phyloP scores from a whole-genome alignment of 169 alveolate genomes.

The Hepatocystis sp. region DNA sequence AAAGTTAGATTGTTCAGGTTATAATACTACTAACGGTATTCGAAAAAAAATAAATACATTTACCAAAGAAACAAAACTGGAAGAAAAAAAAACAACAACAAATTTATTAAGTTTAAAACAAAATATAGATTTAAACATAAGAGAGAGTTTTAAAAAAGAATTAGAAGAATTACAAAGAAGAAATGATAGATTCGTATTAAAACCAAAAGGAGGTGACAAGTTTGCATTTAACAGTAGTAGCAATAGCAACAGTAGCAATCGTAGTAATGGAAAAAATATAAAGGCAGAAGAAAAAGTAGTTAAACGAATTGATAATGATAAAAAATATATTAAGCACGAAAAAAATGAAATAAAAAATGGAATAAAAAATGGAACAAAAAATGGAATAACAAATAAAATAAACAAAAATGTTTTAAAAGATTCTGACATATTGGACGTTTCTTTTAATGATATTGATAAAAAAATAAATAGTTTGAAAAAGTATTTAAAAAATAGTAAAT shows the following conservation, averaged over 20 bases:
- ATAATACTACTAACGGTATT: too few species aligned
- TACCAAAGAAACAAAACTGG: neutral
- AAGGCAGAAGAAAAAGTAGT: too few species aligned
- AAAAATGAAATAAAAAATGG: neutral
- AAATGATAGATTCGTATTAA: constrained; percentile 28
- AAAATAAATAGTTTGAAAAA: constrained; percentile 46
- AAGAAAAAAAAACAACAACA: neutral
- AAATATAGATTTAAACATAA: constrained; percentile 19
- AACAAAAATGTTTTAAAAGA: constrained; percentile 26
- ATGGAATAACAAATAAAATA: neutral
- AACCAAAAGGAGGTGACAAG: constrained; percentile 8
- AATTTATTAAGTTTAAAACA: neutral
- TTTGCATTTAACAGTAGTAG: constrained; percentile 33
- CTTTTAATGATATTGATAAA: constrained; percentile 59
- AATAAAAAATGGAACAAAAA: neutral
- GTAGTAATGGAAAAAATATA: neutral
- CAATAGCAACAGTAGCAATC: neutral
- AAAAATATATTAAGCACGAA: too few species aligned
- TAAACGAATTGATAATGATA: too few species aligned
- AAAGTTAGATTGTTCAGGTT: too few species aligned
- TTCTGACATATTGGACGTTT: constrained; percentile 11
- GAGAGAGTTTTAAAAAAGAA: constrained; percentile 32
- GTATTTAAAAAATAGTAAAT: constrained; percentile 49
- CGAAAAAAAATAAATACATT: neutral
- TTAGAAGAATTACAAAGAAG: constrained; percentile 45